phyloP scores from a whole-genome alignment of 495 filamentous ascomycete species.

The Glarea lozoyensis region DNA sequence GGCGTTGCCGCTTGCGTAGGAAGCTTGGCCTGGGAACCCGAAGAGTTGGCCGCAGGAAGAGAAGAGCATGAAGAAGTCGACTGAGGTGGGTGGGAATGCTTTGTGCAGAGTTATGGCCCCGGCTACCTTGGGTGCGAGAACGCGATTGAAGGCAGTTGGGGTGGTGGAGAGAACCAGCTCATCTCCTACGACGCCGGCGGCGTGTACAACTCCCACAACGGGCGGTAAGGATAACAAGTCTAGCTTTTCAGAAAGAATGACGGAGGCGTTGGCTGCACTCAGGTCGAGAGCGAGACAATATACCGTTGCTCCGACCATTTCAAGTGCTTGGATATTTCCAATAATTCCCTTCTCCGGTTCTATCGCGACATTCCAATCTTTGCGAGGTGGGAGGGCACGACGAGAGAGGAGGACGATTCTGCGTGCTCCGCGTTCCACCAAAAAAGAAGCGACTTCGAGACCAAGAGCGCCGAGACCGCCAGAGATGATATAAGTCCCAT shows the following conservation, averaged over 20 bases:
- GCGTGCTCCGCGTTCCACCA: conserved; percentile 32
- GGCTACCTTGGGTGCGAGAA: conserved; percentile 43
- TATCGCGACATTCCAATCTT: too few relatives aligned
- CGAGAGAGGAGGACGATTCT: conserved; percentile 31
- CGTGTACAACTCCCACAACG: conserved; percentile 39
- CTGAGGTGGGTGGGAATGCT: conserved; percentile 27
- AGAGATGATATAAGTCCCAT: conserved; percentile 39
- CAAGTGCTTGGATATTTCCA: not conserved
- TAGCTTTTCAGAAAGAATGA: conserved; percentile 13
- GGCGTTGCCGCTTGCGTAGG: conserved; percentile 53
- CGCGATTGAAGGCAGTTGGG: conserved; percentile 30
- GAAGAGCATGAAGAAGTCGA: conserved; percentile 59
- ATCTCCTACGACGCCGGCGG: conserved; percentile 35
- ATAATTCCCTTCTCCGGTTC: too few relatives aligned
- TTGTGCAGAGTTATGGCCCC: conserved; percentile 49
- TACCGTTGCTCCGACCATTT: not conserved
- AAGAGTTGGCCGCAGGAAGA: conserved; percentile 50
- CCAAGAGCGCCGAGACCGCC: conserved; percentile 38
- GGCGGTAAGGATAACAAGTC: conserved; percentile 24
- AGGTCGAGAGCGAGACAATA: not conserved
- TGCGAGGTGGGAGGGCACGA: conserved; percentile 21
- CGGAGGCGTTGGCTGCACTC: conserved; percentile 6
- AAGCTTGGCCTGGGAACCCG: conserved; percentile 49
- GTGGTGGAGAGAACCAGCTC: conserved; percentile 28
- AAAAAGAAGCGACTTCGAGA: conserved; percentile 26